Conservation (phyloP, 2,329 filamentous ascomycete species). For the Pseudogymnoascus sp. region DNA sequence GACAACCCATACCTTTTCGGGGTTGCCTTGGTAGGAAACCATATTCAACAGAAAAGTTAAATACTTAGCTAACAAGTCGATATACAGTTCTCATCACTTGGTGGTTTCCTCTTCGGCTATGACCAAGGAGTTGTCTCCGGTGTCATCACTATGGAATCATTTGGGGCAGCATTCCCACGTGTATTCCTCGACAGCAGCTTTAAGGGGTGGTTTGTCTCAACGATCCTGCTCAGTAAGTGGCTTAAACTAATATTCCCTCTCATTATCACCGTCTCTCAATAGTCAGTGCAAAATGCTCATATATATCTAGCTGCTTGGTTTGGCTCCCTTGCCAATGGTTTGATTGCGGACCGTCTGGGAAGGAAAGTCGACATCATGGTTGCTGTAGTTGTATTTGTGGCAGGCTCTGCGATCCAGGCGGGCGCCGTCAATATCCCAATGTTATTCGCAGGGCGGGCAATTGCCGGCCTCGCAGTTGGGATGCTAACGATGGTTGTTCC, state of each 20-base stretch:
- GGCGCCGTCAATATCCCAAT: constrained; percentile 29
- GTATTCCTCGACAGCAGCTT: constrained; percentile 37
- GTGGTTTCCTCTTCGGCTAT: constrained; percentile 39
- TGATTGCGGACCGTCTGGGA: constrained; percentile 26
- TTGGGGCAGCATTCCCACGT: constrained; percentile 32
- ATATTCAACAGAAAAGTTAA: not conserved
- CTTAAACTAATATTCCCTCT: not conserved
- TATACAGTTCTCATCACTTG: constrained; percentile 32
- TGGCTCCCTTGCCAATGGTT: constrained; percentile 38
- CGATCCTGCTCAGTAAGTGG: constrained; percentile 34
- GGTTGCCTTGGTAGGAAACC: constrained; percentile 28
- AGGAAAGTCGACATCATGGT: constrained; percentile 26
- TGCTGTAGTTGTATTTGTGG: constrained; percentile 25
- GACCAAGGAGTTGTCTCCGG: constrained; percentile 41
- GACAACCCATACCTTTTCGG: constrained; percentile 32
- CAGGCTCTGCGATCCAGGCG: constrained; percentile 28
- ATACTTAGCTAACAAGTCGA: not conserved
- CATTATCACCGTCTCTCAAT: not conserved
- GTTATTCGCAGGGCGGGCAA: constrained; percentile 38
- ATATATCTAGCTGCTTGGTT: constrained; percentile 35
- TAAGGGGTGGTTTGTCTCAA: constrained; percentile 46
- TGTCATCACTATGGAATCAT: constrained; percentile 38
- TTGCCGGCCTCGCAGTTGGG: constrained; percentile 42
- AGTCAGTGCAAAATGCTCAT: not conserved
- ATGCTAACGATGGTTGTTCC: constrained; percentile 39